phyloP scores from a whole-genome alignment of 495 filamentous ascomycete genomes.

The Aspergillus indologenus region DNA sequence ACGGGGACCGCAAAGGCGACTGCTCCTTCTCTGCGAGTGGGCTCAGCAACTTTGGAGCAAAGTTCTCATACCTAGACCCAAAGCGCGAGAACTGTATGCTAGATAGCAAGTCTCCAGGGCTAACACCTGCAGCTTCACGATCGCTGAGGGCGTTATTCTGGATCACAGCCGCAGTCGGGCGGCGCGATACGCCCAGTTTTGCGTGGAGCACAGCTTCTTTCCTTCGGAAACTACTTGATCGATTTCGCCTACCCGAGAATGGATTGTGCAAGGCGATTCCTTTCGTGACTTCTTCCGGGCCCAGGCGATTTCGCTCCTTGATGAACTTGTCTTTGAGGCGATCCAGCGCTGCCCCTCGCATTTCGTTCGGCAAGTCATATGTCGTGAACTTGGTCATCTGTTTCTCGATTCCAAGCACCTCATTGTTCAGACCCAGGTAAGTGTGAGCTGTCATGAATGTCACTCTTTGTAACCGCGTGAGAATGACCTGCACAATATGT shows the following conservation, averaged over 20 bases:
- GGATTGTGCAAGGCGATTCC: constrained; percentile 95
- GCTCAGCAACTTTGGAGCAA: constrained; percentile 38
- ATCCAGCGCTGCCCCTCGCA: constrained; percentile 79
- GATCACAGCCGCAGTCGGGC: constrained; percentile 21
- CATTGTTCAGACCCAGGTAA: constrained; percentile 86
- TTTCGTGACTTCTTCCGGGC: constrained; percentile 80
- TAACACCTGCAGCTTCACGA: constrained; percentile 43
- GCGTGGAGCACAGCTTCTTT: constrained; percentile 80
- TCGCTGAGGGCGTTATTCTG: constrained; percentile 20
- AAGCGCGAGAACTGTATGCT: constrained; percentile 72
- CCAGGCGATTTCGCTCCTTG: constrained; percentile 78
- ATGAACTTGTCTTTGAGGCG: constrained; percentile 91
- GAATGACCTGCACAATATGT: constrained; percentile 95
- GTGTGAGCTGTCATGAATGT: constrained; percentile 91
- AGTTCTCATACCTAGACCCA: constrained; percentile 37
- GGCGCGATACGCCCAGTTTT: constrained; percentile 37
- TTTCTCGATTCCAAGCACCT: constrained; percentile 86
- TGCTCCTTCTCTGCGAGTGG: constrained; percentile 58
- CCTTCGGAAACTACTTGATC: constrained; percentile 70
- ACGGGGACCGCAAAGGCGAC: constrained; percentile 52
- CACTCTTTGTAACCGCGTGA: constrained; percentile 90
- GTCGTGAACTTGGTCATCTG: constrained; percentile 90
- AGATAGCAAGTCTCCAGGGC: constrained; percentile 75
- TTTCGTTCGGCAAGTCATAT: constrained; percentile 86
- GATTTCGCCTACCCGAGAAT: constrained; percentile 58